These are phyloP conservation scores for Chenopodium suecicum DNA, from an alignment of 148 eudicot genomes.

Conservation along the genomic window DNA sequence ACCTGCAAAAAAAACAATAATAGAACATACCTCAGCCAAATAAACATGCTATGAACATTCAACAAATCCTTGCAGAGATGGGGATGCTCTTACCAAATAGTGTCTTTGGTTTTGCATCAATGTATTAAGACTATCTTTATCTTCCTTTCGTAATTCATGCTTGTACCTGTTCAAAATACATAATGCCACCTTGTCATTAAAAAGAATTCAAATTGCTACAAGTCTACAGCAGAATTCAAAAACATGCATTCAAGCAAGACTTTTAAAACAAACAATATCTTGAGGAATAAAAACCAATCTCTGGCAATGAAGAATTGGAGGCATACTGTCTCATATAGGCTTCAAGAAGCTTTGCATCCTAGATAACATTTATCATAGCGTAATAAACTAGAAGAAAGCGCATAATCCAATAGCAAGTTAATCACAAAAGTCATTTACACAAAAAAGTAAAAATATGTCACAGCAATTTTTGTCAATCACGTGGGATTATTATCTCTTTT, in stretches of 20 bases:
- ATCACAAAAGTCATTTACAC: no score
- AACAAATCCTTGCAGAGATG: slow-evolving; percentile 8
- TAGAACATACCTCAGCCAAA: background rate
- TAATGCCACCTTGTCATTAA: background rate
- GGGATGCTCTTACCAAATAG: slow-evolving; percentile 47
- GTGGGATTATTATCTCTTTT: no score
- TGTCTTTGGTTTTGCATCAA: slow-evolving; percentile 67
- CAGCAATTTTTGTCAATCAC: no score
- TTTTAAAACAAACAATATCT: background rate
- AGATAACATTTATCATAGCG: no score
- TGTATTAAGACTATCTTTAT: slow-evolving; percentile 52
- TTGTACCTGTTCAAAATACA: slow-evolving; percentile 53
- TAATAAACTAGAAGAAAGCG: no score
- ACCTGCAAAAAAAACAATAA: slow-evolving; percentile 48
- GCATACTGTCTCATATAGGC: no score
- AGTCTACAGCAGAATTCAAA: background rate
- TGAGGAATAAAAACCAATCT: background rate
- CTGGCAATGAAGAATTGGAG: background rate
- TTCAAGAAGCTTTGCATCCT: no score
- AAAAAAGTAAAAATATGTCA: no score
- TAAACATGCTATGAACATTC: background rate
- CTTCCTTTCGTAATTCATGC: slow-evolving; percentile 73
- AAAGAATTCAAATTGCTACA: background rate
- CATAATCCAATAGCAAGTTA: no score
- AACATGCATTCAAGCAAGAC: background rate